A percentile compares a stretch with the other conserved stretches of the same genome.
These are phyloP conservation scores for Marchantia polymorpha DNA, from an alignment of 225 moss, liverwort and hornwort species.

Conservation along the genomic window DNA sequence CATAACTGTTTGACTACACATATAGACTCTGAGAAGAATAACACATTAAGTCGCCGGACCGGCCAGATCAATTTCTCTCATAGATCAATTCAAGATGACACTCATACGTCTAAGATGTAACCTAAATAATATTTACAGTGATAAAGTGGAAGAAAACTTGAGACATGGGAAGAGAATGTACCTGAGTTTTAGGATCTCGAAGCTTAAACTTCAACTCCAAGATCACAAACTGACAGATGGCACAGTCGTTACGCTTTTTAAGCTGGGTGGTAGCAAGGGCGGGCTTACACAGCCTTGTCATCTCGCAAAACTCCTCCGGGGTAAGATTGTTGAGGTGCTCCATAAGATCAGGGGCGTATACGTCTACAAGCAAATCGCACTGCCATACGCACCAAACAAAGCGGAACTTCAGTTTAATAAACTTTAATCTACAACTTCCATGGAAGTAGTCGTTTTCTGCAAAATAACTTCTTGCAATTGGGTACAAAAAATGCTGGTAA, in stretches of 20 bases:
- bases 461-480: no score
- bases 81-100: no score
- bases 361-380: constrained; percentile 85
- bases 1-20: not conserved
- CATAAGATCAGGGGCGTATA: constrained; percentile 68
- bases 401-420: not conserved
- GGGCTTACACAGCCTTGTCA: constrained; percentile 64
- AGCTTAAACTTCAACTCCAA: constrained; percentile 86
- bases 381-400: constrained; percentile 24
- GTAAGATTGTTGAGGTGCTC: constrained; percentile 59
- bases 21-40: no score
- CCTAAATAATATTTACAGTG: no score
- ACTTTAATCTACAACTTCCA: not conserved
- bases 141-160: not conserved
- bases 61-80: no score
- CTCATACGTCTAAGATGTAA: no score
- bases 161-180: not conserved
- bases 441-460: not conserved
- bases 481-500: no score
- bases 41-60: no score
- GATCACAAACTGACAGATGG: constrained; percentile 81
- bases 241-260: constrained; percentile 62
- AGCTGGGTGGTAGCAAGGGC: constrained; percentile 10
- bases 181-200: constrained; percentile 73
- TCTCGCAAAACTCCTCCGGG: constrained; percentile 74